Evolutionary conservation across 1,284 basidiomycete species (phyloP).

Genomic region (Gomphus bonarii): DNA sequence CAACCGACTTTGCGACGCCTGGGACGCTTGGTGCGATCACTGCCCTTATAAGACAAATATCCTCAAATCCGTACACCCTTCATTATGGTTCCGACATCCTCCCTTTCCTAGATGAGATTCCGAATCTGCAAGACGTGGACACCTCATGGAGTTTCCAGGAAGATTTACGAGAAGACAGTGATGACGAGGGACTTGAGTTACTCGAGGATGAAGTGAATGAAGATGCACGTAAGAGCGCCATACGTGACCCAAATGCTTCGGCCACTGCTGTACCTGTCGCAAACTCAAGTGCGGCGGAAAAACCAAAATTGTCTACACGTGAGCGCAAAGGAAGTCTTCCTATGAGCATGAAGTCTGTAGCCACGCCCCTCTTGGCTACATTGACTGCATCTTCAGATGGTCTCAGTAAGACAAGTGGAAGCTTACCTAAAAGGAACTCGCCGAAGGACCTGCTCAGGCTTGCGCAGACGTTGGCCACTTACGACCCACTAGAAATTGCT

Average conservation of each 20-base stretch:
- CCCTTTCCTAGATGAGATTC: conserved; percentile 60
- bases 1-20: conserved; percentile 65
- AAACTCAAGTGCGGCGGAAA: conserved; percentile 15
- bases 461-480: conserved; percentile 40
- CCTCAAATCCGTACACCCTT: conserved; percentile 66
- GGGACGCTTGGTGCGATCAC: conserved; percentile 60
- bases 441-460: conserved; percentile 46
- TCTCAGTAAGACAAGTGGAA: background rate
- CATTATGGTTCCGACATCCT: conserved; percentile 74
- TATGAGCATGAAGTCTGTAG: conserved; percentile 31
- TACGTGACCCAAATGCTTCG: background rate
- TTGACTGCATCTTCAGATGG: conserved; percentile 1
- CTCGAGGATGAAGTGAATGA: conserved; percentile 12
- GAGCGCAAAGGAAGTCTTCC: conserved; percentile 61
- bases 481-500: conserved; percentile 55
- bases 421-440: conserved; percentile 17
- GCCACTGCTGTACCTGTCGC: conserved; percentile 10
- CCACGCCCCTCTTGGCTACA: conserved; percentile 10
- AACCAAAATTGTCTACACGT: conserved; percentile 17
- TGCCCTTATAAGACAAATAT: conserved; percentile 65
- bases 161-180: conserved; percentile 47
- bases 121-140: conserved; percentile 52
- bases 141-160: conserved; percentile 61
- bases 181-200: conserved; percentile 23
- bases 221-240: background rate